Base-by-base conservation (phyloP, 176 grass and related monocot species). In the Puya raimondii region DNA sequence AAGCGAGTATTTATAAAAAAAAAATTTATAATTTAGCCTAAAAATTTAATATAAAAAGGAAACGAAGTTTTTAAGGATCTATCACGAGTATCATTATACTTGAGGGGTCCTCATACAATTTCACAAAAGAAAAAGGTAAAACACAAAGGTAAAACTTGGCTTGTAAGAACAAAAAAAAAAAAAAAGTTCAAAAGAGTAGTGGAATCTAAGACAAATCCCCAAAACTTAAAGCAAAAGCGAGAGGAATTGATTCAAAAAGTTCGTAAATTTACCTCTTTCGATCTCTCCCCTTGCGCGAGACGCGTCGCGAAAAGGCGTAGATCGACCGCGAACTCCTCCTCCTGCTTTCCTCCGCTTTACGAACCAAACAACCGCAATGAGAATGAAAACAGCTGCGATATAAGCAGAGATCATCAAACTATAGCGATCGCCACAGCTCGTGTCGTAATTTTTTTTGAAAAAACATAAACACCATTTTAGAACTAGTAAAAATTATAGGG, bases 231-330 rank as follows among this genome's bases (percentile, higher is more conserved):
- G 26, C 67, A 65, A 11, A n/a, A 66, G 18, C 5, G 25, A 77
- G 68, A 76, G 50, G 18, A 9, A 65, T 21, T 18, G 54, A 29
- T 16, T 52, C 51, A 10, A 53, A 42, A 21, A 49, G 54, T 15
- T 47, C 48, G 25, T 66, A 51, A 82, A 76, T 42, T 76, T 68
- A 80, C 90, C 90, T 86, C 57, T 67, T 53, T 47, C 33, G 70
- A 63, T 56, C 18, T 51, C 58, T 65, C 72, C 58, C 65, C 82
- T 63, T 71, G 57, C 25, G 9, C 59, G 5, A 26, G 64, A 73
- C 71, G 68, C 49, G 27, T 70, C 70, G 10, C 51, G 69, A 21
- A 81, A 81, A 74, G 64, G 50, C 20, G 67, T 50, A 70, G 72
- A 70, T 75, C 67, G 71, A 47, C 74, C n/a, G 71, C 27, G 63